phyloP scores from a whole-genome alignment of 352 stramenopile species.

The Pythium myriotylum region DNA sequence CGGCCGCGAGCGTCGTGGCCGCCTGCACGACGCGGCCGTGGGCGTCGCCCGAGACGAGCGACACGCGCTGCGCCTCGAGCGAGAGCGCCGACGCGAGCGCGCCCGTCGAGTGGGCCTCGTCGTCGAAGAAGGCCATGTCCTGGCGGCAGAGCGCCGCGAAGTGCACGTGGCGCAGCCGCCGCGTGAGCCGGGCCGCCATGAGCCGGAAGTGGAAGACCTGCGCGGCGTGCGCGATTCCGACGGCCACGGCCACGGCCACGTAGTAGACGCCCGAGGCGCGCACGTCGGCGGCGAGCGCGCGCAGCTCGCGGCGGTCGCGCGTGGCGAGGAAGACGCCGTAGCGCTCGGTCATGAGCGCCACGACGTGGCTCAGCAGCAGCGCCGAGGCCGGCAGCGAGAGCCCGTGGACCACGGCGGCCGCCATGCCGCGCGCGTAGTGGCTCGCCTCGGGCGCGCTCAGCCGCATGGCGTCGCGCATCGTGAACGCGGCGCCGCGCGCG shows the following conservation, averaged over 20 bases:
- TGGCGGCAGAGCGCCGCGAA: conserved; percentile 40
- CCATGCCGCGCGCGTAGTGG: conserved; percentile 34
- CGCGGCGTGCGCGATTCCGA: conserved; percentile 31
- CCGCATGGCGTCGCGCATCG: conserved; percentile 33
- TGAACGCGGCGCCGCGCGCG: no score
- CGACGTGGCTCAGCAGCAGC: conserved; percentile 37
- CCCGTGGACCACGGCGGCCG: conserved; percentile 17
- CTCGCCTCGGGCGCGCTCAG: conserved; percentile 37
- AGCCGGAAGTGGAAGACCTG: conserved; percentile 44
- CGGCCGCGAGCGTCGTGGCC: conserved; percentile 43
- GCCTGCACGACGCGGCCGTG: conserved; percentile 42
- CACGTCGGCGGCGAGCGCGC: conserved; percentile 31
- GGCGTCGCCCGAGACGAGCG: conserved; percentile 46
- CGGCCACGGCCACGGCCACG: conserved; percentile 26
- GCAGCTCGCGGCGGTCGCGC: conserved; percentile 25
- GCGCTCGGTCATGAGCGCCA: conserved; percentile 41
- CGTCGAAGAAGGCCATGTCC: conserved; percentile 74
- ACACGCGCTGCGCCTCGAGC: conserved; percentile 45
- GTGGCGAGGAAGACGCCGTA: conserved; percentile 36
- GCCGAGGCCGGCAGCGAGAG: conserved; percentile 33
- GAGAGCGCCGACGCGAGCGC: conserved; percentile 42
- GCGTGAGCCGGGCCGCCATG: conserved; percentile 51
- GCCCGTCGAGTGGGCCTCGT: conserved; percentile 59
- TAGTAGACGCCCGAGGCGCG: conserved; percentile 28
- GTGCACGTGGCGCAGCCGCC: conserved; percentile 40